Percentiles rank a stretch among this genome's conserved stretches.
phyloP scores from a whole-genome alignment of 2,329 filamentous ascomycete genomes.

The Teratosphaeria viscida region DNA sequence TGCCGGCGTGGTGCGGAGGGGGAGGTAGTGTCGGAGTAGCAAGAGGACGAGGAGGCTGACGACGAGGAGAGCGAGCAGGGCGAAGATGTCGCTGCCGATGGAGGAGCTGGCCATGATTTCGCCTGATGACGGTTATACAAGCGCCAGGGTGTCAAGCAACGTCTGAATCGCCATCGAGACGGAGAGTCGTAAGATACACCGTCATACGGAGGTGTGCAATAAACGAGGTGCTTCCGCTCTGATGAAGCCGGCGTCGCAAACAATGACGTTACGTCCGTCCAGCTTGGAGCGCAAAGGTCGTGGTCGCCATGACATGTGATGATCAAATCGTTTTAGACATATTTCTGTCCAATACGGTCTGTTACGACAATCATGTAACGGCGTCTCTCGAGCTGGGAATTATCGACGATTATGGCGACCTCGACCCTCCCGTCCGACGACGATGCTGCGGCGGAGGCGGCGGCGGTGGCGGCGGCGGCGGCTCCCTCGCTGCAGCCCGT shows the following conservation, averaged over 20 bases:
- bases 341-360: no score
- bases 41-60: constrained; percentile 71
- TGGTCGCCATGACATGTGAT: neutral
- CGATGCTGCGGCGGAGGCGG: neutral
- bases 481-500: neutral
- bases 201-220: neutral
- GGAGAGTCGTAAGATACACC: neutral
- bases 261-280: neutral
- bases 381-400: no score
- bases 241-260: neutral
- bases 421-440: neutral
- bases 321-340: no score
- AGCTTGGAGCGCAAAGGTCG: neutral
- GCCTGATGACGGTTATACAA: neutral
- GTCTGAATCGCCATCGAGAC: neutral
- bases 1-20: constrained; percentile 77
- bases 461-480: neutral
- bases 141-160: neutral
- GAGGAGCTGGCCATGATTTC: constrained; percentile 38
- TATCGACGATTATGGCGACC: neutral
- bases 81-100: constrained; percentile 71
- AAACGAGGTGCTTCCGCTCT: no score
- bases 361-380: neutral
- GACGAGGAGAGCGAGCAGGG: constrained; percentile 57
- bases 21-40: constrained; percentile 80